Evolutionary conservation across 257 asterid species (phyloP), one percentile per base, ranked within the genome.

Genomic region (Striga asiatica): DNA sequence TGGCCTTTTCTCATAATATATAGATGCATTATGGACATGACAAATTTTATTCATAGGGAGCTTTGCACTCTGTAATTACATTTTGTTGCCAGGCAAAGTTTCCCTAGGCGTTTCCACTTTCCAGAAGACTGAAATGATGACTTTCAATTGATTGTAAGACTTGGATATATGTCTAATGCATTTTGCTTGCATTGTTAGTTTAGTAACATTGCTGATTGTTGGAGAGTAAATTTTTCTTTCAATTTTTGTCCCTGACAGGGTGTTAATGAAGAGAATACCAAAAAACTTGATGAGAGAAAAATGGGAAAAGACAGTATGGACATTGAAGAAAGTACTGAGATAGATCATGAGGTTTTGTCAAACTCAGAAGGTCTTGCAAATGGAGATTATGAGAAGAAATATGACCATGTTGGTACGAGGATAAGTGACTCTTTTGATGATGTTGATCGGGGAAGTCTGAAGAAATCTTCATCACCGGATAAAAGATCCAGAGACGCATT

Each of bases 91-190:
- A 66, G 91, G 88, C 66, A 68, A 81, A 69, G 78, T 72, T 77
- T 54, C 68, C 65, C 68, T 78, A 74, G 71, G 82, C 71, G 74
- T 76, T 66, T 72, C 80, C 75, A 64, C 77, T 73, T 74, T 73
- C 83, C 76, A 66, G 95, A 82, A 76, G 93, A 65, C 80, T 66
- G 84, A 77, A 79, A 77, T 71, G 84, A 76, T 85, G 95, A 83
- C 81, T 70, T 74, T 79, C 76, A 72, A 43, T 72, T 74, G 87
- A 82, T 85, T 72, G 94, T 88, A 82, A 88, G 93, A 84, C 60
- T 70, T 75, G 68, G 75, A 73, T 73, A 72, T 55, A 64, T 66
- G 79, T 54, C 60, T 66, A 51, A 10, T 71, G 24, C 28, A 47
- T 66, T 65, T 68, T 59, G 76, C 55, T 32, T 29, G 67, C 52